Evolutionary conservation across 306 rosid genomes (phyloP), one percentile per base, ranked within the genome.

Genomic region (Castanopsis chinensis): DNA sequence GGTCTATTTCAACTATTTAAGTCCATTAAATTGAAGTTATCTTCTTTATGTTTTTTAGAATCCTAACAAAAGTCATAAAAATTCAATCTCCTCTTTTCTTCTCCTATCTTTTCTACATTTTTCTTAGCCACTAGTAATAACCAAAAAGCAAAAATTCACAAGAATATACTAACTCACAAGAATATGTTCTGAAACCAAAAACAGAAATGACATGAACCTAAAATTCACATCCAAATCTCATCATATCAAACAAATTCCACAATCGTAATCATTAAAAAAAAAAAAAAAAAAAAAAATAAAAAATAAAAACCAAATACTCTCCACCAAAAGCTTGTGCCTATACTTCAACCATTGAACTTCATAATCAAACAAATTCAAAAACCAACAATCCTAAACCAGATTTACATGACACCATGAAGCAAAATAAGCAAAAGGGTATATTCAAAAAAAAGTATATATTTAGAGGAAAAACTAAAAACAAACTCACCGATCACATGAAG

Each of bases 401-500:
- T 76, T 76, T 63, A 73, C 25, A 32, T 51, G 71, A 33, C 58
- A 69, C 15, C 35, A 79, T 63, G 60, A 70, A 74, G n/a, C 27
- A 74, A 28, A 69, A 75, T 64, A 63, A 52, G 6, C 8, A 23
- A 84, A 67, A 60, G 35, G 14, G 63, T 21, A 69, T n/a, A 69
- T 79, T 41, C 19, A 72, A 52, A 74, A 21, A 33, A 43, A 59
- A 60, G 32, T 30, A 79, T 3, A 35, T 28, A 30, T 37, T 37
- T 37, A 37, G 43, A 63, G 33, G 10, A 15, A 67, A 9, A n/a
- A 56, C 12, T 78, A 81, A 6, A 13, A 56, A 49, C 6, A 78
- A 72, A 83, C 92, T 90, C 81, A 93, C 91, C 89, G 89, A 86
- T 79, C 84, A 67, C 19, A 69, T 4, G 71, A 79, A 83, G 60